Evolutionary conservation across 2,329 filamentous ascomycete genomes (phyloP).

Genomic region (Berkeleyomyces basicola): DNA sequence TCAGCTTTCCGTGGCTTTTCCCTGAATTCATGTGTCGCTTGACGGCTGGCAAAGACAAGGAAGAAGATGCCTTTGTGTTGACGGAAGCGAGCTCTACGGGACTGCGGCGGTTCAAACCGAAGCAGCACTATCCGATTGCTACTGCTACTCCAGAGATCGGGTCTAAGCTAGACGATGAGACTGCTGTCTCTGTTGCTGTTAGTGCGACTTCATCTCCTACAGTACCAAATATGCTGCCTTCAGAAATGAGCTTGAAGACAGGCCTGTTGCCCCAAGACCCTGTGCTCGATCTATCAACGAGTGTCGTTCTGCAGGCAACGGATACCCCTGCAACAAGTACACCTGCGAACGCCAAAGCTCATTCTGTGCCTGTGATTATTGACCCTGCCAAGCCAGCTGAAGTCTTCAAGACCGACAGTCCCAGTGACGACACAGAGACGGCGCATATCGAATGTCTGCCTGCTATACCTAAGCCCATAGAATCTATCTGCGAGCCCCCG

Average conservation of each 20-base stretch:
- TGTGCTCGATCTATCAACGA: not conserved
- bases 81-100: not conserved
- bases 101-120: not conserved
- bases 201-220: no score
- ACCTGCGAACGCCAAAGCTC: not conserved
- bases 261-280: not conserved
- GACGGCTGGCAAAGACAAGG: conserved; percentile 26
- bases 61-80: conserved; percentile 7
- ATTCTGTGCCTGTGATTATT: not conserved
- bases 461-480: no score
- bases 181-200: not conserved
- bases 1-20: conserved; percentile 92
- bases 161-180: no score
- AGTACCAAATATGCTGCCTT: no score
- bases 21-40: conserved; percentile 53
- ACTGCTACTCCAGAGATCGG: not conserved
- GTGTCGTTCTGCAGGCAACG: not conserved
- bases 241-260: no score
- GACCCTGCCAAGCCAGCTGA: not conserved
- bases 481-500: no score
- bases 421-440: not conserved
- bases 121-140: not conserved
- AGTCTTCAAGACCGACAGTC: not conserved
- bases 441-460: no score
- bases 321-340: not conserved